phyloP scores from a whole-genome alignment of 2,329 filamentous ascomycete species.

The Gaeumannomyces sp. region DNA sequence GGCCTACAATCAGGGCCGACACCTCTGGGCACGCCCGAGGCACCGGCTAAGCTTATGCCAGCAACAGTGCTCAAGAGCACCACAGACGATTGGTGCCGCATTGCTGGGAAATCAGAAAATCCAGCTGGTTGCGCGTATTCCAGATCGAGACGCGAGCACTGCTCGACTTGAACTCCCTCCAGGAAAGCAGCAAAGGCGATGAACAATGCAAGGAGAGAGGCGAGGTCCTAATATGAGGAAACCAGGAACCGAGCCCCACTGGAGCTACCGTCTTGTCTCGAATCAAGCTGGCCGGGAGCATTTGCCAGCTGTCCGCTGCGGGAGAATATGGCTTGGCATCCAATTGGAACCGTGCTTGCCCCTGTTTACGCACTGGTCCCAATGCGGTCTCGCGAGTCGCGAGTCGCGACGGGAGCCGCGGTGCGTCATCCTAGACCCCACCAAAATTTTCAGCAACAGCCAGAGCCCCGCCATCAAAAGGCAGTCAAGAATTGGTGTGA shows the following conservation, averaged over 20 bases:
- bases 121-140: conserved; percentile 11
- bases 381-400: neutral
- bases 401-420: neutral
- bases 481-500: too few species aligned
- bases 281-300: neutral
- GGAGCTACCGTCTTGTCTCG: neutral
- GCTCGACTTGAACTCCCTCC: conserved; percentile 4
- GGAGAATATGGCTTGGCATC: conserved; percentile 1
- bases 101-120: conserved; percentile 21
- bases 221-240: neutral
- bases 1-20: conserved; percentile 86
- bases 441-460: neutral
- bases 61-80: conserved; percentile 46
- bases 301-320: conserved; percentile 10
- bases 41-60: conserved; percentile 46
- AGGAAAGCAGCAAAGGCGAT: conserved; percentile 8
- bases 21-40: conserved; percentile 67
- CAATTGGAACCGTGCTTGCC: neutral
- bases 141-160: conserved; percentile 9
- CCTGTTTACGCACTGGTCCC: neutral
- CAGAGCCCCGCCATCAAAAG: neutral
- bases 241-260: neutral
- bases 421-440: neutral
- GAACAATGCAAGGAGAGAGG: neutral
- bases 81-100: conserved; percentile 44